Percentiles rank a stretch among this genome's conserved stretches.
Evolutionary conservation across 2,329 filamentous ascomycete genomes (phyloP).

Genomic region (Pestalotiopsis sp.): DNA sequence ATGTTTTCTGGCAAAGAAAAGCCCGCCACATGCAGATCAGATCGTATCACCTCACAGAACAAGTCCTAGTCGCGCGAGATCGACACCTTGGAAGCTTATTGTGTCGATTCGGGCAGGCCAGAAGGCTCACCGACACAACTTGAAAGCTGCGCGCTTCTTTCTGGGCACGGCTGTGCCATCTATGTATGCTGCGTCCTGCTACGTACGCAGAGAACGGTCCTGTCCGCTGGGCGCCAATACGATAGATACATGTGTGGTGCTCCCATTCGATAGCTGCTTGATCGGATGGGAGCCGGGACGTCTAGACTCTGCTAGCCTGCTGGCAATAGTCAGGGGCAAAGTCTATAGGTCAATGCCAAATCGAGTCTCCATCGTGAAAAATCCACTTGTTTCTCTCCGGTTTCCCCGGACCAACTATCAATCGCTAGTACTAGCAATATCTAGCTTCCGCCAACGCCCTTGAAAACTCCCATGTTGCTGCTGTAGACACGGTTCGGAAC

Average conservation of each 20-base stretch:
- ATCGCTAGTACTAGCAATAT: not conserved
- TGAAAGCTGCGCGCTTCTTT: not conserved
- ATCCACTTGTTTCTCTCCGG: not conserved
- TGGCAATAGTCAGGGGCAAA: not conserved
- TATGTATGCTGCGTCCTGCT: not conserved
- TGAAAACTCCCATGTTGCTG: not conserved
- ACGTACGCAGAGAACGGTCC: not conserved
- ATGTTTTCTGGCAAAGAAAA: not conserved
- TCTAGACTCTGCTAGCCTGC: not conserved
- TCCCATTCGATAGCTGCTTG: not conserved
- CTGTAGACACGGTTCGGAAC: not conserved
- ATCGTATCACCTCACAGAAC: not conserved
- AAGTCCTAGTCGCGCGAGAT: not conserved
- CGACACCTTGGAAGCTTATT: constrained; percentile 3
- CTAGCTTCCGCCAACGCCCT: not conserved
- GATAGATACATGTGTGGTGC: not conserved
- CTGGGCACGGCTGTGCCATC: not conserved
- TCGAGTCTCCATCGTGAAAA: not conserved
- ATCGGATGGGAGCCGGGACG: not conserved
- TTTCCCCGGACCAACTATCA: constrained; percentile 6
- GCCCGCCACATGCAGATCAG: not conserved
- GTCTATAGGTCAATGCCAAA: not conserved
- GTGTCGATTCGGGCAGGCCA: not conserved
- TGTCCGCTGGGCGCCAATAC: not conserved
- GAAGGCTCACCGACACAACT: not conserved